Evolutionary conservation across 495 filamentous ascomycete species (phyloP).

Genomic region (Penicillium salamii): DNA sequence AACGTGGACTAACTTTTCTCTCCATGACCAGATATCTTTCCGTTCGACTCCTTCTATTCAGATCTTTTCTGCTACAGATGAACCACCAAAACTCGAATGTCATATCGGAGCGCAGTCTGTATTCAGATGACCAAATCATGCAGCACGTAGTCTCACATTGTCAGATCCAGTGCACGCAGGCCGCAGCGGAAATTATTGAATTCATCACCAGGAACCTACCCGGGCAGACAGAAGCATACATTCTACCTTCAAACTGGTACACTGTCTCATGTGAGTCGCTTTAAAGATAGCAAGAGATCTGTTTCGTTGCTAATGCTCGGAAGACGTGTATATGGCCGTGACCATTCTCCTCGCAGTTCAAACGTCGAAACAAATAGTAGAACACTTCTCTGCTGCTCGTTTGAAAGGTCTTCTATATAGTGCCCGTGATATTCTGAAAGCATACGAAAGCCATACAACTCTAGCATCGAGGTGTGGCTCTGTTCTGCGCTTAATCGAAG

Average conservation of each 20-base stretch:
- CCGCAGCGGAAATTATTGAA: not conserved
- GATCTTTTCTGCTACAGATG: conserved; percentile 12
- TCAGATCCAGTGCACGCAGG: conserved; percentile 10
- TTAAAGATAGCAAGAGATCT: no score
- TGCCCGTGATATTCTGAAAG: conserved; percentile 2
- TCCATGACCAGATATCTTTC: conserved; percentile 15
- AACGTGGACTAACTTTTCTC: not conserved
- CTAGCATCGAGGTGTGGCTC: conserved; percentile 5
- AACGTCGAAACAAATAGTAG: conserved; percentile 8
- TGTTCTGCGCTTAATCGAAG: conserved; percentile 2
- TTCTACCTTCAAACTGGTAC: conserved; percentile 14
- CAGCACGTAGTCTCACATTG: conserved; percentile 6
- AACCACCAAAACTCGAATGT: not conserved
- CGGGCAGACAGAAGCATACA: conserved; percentile 12
- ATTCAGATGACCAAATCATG: not conserved
- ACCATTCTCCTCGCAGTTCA: conserved; percentile 16
- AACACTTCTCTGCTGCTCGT: conserved; percentile 9
- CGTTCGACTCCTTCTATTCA: conserved; percentile 14
- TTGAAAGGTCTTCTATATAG: not conserved
- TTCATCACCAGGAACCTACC: conserved; percentile 8
- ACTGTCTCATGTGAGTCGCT: conserved; percentile 5
- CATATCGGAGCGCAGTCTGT: not conserved
- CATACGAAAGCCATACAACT: not conserved
- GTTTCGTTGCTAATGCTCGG: no score
- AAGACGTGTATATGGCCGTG: conserved; percentile 17